phyloP scores from a whole-genome alignment of 495 filamentous ascomycete species.

The Ramalina intermedia region DNA sequence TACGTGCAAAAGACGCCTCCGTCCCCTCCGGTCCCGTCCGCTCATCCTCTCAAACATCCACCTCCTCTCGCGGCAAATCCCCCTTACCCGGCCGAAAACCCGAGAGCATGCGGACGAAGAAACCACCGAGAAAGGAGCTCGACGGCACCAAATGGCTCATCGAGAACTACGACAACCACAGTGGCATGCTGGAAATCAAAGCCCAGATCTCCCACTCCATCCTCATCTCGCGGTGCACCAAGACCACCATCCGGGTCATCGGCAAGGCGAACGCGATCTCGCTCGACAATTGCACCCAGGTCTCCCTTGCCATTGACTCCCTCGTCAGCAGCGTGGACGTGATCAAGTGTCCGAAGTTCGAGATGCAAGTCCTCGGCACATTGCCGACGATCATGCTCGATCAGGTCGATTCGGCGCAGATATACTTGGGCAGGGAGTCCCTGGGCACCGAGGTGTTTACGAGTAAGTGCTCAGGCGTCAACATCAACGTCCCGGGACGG shows the following conservation, averaged over 20 bases:
- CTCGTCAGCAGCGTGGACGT: slow-evolving; percentile 85
- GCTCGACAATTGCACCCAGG: slow-evolving; percentile 73
- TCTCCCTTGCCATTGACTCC: slow-evolving; percentile 74
- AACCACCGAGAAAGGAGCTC: slow-evolving; percentile 79
- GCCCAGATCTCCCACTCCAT: slow-evolving; percentile 76
- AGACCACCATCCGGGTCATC: slow-evolving; percentile 73
- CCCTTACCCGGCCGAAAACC: slow-evolving; percentile 84
- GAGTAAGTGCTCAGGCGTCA: slow-evolving; percentile 70
- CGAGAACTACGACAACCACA: slow-evolving; percentile 81
- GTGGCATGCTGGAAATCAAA: slow-evolving; percentile 55
- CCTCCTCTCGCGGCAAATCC: slow-evolving; percentile 48
- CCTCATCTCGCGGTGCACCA: slow-evolving; percentile 79
- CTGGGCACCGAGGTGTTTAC: slow-evolving; percentile 67
- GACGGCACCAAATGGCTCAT: slow-evolving; percentile 94
- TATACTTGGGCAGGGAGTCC: slow-evolving; percentile 74
- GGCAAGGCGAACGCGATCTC: slow-evolving; percentile 94
- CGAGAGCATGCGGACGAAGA: slow-evolving; percentile 83
- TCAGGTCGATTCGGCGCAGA: slow-evolving; percentile 76
- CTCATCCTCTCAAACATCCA: slow-evolving; percentile 36
- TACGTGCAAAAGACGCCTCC: slow-evolving; percentile 51
- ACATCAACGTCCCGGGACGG: slow-evolving; percentile 61
- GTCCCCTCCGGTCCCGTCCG: slow-evolving; percentile 42
- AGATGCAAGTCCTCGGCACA: slow-evolving; percentile 69
- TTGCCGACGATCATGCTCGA: slow-evolving; percentile 82
- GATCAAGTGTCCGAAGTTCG: slow-evolving; percentile 87